A percentile compares a stretch with the other conserved stretches of the same genome.
These are phyloP conservation scores for Aureobasidium sp. DNA, from an alignment of 2,329 filamentous ascomycete species.

Conservation along the genomic window DNA sequence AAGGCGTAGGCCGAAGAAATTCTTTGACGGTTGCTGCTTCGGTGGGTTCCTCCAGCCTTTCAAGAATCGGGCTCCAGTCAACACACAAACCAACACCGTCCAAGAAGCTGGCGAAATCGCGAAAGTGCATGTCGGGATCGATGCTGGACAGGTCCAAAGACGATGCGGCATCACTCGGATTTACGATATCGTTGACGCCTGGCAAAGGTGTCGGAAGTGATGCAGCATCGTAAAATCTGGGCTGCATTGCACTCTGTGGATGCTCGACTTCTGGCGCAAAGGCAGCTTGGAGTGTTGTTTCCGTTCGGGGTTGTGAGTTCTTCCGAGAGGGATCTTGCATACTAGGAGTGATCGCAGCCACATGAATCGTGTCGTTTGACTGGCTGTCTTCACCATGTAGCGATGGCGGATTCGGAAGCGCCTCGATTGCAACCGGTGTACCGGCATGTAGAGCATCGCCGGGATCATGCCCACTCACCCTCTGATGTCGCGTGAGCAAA, in stretches of 20 bases:
- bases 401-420: neutral
- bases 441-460: neutral
- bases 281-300: neutral
- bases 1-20: neutral
- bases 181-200: neutral
- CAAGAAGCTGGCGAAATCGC: conserved; percentile 1
- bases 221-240: neutral
- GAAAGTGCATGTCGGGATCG: neutral
- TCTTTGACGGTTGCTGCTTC: neutral
- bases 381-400: neutral
- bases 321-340: neutral
- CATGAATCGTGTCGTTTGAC: neutral
- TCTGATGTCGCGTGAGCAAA: neutral
- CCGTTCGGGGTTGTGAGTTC: neutral
- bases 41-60: neutral
- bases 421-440: neutral
- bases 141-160: neutral
- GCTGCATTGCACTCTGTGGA: neutral
- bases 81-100: neutral
- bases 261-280: neutral
- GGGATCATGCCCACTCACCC: neutral
- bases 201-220: neutral
- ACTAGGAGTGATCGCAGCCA: neutral
- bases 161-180: neutral
- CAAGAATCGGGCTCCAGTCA: neutral